Conservation (phyloP, 208 protist species). For the Acanthamoeba lenticulata region DNA sequence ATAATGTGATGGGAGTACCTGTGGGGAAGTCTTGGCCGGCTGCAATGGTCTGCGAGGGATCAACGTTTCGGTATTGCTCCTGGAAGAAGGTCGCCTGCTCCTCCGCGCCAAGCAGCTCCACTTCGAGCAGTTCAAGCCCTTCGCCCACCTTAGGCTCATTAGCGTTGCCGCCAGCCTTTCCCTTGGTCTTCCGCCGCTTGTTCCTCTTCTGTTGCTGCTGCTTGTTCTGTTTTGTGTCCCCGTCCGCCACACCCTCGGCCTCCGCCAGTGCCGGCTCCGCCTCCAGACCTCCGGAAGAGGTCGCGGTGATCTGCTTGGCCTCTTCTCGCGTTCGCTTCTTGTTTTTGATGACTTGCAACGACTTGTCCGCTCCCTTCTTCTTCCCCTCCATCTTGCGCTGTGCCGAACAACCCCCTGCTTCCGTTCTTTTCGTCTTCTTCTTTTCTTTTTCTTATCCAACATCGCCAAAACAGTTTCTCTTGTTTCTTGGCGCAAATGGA, state of each 20-base stretch:
- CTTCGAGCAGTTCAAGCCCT: neutral
- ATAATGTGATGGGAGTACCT: too few relatives aligned
- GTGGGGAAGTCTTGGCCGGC: neutral
- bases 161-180: neutral
- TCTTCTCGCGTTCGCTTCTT: neutral
- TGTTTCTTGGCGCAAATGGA: neutral
- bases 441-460: neutral
- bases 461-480: too few relatives aligned
- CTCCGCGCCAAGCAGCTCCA: neutral
- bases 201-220: neutral
- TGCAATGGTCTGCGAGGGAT: neutral
- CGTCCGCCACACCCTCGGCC: too few relatives aligned
- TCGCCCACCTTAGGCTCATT: neutral
- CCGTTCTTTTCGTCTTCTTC: neutral
- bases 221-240: neutral
- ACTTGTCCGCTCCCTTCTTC: neutral
- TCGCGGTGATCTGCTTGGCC: neutral
- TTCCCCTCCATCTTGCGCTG: neutral
- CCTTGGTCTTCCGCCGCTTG: neutral
- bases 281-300: neutral
- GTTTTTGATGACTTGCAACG: neutral
- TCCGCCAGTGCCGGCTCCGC: too few relatives aligned
- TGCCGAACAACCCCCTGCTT: neutral
- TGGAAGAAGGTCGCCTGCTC: slow-evolving; percentile 34
- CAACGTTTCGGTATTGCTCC: neutral